phyloP scores from a whole-genome alignment of 148 eudicot species.

The Pharnaceum exiguum region DNA sequence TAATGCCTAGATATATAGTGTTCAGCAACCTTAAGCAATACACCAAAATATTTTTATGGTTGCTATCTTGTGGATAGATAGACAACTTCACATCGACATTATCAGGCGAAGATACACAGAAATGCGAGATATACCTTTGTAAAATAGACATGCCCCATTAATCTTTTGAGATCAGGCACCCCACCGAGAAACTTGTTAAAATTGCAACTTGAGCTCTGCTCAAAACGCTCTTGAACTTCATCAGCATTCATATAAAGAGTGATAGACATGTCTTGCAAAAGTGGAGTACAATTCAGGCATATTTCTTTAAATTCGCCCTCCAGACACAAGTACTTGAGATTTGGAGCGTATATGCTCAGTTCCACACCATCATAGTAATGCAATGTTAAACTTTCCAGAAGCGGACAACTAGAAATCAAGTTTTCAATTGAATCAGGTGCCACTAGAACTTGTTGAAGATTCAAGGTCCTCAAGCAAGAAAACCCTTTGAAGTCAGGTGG shows the following conservation, averaged over 20 bases:
- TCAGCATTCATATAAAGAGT: conserved; percentile 65
- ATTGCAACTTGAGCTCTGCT: conserved; percentile 56
- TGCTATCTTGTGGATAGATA: no score
- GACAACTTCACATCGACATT: no score
- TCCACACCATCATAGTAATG: conserved; percentile 65
- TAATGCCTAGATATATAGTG: no score
- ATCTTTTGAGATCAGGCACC: conserved; percentile 56
- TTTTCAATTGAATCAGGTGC: conserved; percentile 54
- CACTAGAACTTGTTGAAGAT: conserved; percentile 61
- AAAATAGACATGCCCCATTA: conserved; percentile 67
- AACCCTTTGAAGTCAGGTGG: conserved; percentile 55
- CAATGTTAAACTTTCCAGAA: conserved; percentile 62
- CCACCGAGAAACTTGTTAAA: conserved; percentile 66
- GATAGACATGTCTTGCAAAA: conserved; percentile 43
- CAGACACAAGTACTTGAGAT: conserved; percentile 52
- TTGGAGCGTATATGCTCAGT: conserved; percentile 59
- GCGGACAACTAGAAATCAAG: conserved; percentile 53
- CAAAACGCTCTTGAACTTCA: conserved; percentile 61
- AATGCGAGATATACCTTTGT: no score
- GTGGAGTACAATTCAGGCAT: conserved; percentile 52
- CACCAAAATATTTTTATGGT: no score
- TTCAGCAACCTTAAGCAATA: no score
- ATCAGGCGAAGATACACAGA: no score
- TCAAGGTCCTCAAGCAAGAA: conserved; percentile 40
- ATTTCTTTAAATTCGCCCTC: conserved; percentile 79